phyloP scores from a whole-genome alignment of 352 stramenopile species.

The Pythium rhizo-oryzae region DNA sequence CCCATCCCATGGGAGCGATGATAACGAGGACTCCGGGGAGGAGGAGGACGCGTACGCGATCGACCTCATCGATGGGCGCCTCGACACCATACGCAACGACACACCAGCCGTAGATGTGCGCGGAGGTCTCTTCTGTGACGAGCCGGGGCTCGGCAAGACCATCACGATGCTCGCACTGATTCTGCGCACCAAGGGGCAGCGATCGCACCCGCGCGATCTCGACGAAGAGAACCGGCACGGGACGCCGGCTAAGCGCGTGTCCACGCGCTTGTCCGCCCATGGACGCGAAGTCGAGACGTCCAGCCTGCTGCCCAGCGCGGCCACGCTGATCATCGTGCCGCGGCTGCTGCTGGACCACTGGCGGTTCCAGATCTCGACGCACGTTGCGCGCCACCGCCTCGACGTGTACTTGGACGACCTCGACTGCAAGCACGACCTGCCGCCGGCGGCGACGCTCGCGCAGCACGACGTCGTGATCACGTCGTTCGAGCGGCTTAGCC shows the following conservation, averaged over 20 bases:
- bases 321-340: conserved; percentile 73
- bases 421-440: conserved; percentile 40
- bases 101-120: conserved; percentile 42
- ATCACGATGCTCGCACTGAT: conserved; percentile 87
- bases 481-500: conserved; percentile 59
- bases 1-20: background rate
- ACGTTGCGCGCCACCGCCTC: conserved; percentile 35
- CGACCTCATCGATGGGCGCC: conserved; percentile 56
- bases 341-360: conserved; percentile 79
- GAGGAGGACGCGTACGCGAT: conserved; percentile 33
- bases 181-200: conserved; percentile 72
- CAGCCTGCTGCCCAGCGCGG: conserved; percentile 48
- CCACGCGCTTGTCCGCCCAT: conserved; percentile 46
- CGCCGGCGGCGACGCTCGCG: conserved; percentile 46
- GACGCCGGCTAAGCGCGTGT: background rate
- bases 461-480: conserved; percentile 76
- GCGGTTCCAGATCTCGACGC: conserved; percentile 70
- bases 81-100: conserved; percentile 28
- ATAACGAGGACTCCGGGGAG: conserved; percentile 1
- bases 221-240: background rate
- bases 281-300: conserved; percentile 46
- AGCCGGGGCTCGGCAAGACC: conserved; percentile 84
- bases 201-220: conserved; percentile 15
- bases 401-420: conserved; percentile 30
- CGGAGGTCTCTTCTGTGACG: conserved; percentile 85